Percentiles rank a stretch among this genome's conserved stretches.
Evolutionary conservation across 257 asterid species (phyloP).

Genomic region (Datura wrightii): DNA sequence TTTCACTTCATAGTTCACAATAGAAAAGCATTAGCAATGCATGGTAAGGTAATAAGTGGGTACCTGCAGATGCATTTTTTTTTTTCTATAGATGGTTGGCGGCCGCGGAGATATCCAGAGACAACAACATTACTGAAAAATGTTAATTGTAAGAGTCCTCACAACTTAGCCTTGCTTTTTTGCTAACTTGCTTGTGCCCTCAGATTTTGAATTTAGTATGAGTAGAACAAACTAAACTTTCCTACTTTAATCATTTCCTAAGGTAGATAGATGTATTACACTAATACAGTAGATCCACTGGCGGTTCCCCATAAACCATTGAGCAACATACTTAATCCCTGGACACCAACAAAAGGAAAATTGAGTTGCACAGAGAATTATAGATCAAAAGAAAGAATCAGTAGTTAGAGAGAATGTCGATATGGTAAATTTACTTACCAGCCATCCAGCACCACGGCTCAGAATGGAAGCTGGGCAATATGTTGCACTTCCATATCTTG

Average conservation of each 20-base stretch:
- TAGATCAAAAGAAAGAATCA: background rate
- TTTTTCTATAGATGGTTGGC: background rate
- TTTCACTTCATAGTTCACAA: constrained; percentile 58
- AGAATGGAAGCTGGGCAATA: constrained; percentile 73
- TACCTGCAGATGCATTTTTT: background rate
- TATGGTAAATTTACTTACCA: constrained; percentile 49
- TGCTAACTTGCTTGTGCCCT: background rate
- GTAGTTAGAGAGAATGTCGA: background rate
- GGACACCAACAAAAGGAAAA: constrained; percentile 33
- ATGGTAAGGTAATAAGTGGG: background rate
- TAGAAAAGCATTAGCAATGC: constrained; percentile 11
- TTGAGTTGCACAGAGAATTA: background rate
- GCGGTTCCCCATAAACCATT: constrained; percentile 91
- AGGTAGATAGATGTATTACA: constrained; percentile 53
- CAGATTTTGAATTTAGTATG: background rate
- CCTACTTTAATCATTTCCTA: background rate
- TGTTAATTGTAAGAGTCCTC: background rate
- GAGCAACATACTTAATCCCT: constrained; percentile 85
- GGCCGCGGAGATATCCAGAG: background rate
- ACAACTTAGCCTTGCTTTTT: constrained; percentile 15
- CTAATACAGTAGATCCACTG: constrained; percentile 85
- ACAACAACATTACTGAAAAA: background rate
- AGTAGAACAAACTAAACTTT: background rate
- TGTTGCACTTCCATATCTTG: constrained; percentile 84
- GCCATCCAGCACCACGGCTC: constrained; percentile 97